These are phyloP conservation scores for Phytopythium vexans DNA, from an alignment of 352 stramenopile species.

Conservation along the genomic window DNA sequence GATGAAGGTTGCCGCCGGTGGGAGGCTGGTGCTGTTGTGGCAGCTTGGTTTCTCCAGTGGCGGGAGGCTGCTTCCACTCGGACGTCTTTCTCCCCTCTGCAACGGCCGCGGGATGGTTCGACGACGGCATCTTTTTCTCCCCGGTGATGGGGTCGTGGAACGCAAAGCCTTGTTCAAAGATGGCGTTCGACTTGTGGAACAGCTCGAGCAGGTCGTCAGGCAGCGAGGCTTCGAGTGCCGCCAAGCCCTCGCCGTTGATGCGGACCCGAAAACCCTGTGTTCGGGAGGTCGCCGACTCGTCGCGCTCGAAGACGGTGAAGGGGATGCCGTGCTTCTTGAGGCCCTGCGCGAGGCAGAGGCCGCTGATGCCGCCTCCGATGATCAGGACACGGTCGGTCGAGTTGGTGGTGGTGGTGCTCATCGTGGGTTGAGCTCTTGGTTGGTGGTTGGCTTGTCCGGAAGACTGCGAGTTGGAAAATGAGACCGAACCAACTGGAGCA, in stretches of 20 bases:
- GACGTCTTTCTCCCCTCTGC: too few species aligned
- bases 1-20: conserved; percentile 1
- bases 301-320: conserved; percentile 69
- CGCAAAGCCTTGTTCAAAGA: conserved; percentile 48
- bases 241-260: conserved; percentile 56
- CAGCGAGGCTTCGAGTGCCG: conserved; percentile 48
- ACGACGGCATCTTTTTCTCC: conserved; percentile 5
- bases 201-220: conserved; percentile 49
- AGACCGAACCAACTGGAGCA: not conserved
- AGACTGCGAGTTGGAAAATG: conserved; percentile 1
- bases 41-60: conserved; percentile 11
- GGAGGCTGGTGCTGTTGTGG: conserved; percentile 2
- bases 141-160: conserved; percentile 44
- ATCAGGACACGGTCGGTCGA: not conserved
- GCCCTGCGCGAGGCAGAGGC: conserved; percentile 36
- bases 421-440: not conserved
- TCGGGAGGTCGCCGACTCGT: conserved; percentile 56
- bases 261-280: conserved; percentile 57
- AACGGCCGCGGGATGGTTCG: not conserved
- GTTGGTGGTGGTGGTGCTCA: not conserved
- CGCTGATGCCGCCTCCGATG: not conserved
- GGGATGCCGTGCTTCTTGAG: conserved; percentile 57
- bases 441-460: not conserved
- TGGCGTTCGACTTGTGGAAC: conserved; percentile 42
- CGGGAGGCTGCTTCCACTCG: too few species aligned